Base-by-base conservation (phyloP, 805 yeast genomes). In the Candida argentea region DNA sequence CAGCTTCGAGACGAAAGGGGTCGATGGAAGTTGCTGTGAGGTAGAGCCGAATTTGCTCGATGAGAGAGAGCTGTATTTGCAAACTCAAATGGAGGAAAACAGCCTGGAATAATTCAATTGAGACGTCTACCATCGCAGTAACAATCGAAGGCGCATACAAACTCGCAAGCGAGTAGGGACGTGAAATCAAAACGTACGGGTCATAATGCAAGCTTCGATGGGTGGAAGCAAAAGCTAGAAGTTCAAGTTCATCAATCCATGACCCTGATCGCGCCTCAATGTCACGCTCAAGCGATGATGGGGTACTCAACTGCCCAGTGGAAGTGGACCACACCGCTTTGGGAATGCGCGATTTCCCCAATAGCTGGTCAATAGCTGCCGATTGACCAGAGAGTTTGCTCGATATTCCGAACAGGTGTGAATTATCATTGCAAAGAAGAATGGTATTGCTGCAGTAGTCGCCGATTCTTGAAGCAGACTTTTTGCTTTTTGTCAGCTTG, bases 51-150 rank as follows among this genome's bases (percentile, higher is more conserved):
- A 91, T 52, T 30, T 76, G 82, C 43, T 89, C 96, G 13, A 91
- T 52, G n/a, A 91, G 63, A 1, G 96, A 85, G 33, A 79, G 76
- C 44, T 89, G 96, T 29, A 91, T 80, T 36, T 84, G 82, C 4
- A 72, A 54, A 5, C 87, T 73, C 39, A 89, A 67, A 33, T 65
- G 60, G 0, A 93, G 83, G 38, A 89, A 79, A 1, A 80, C 63
- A 6, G 67, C 45, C 4, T 82, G 73, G 45, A 86, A 83, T 2
- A 87, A 61, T 34, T 79, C 85, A 43, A 89, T 74, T 0, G 95
- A 77, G 2, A 69, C 47, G 52, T 89, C 95, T n/a, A 85, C 67
- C 3, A 82, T 46, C 3, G 62, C 48, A 1, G 64, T 56, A 3
- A 48, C 32, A 14, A 62, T 40, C 14, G 37, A 40, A 0, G 59